Conservation (phyloP, 2,329 filamentous ascomycete genomes). For the Mycocentrospora acerina region DNA sequence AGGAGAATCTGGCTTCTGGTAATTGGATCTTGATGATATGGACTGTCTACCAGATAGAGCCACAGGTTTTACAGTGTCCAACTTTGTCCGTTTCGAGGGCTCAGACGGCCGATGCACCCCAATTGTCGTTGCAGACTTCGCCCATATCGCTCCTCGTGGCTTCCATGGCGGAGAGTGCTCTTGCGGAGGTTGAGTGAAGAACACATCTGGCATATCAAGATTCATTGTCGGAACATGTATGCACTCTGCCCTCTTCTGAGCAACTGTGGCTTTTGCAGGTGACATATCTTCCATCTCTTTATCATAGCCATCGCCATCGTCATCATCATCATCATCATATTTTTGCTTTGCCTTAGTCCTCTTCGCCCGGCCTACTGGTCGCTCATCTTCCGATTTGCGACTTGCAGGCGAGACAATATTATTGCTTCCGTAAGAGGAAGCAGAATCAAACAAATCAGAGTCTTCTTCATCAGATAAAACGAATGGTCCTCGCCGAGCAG, state of each 20-base stretch:
- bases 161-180: constrained; percentile 46
- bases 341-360: constrained; percentile 10
- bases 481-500: constrained; percentile 22
- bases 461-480: constrained; percentile 30
- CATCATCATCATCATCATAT: constrained; percentile 11
- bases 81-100: constrained; percentile 11
- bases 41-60: constrained; percentile 29
- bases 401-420: constrained; percentile 10
- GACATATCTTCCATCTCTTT: constrained; percentile 15
- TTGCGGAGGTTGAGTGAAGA: constrained; percentile 48
- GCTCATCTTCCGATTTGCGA: constrained; percentile 8
- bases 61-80: constrained; percentile 26
- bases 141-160: constrained; percentile 52
- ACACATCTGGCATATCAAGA: constrained; percentile 44
- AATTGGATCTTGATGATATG: constrained; percentile 20
- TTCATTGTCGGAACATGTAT: constrained; percentile 47
- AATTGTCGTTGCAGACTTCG: constrained; percentile 39
- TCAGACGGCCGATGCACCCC: constrained; percentile 27
- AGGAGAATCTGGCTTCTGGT: constrained; percentile 7
- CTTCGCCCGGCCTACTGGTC: constrained; percentile 16
- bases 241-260: constrained; percentile 43
- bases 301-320: constrained; percentile 8
- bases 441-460: constrained; percentile 7
- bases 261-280: constrained; percentile 23
- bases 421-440: constrained; percentile 10